A percentile compares a stretch with the other conserved stretches of the same genome.
These are phyloP conservation scores for Phialophora expanda DNA, from an alignment of 2,329 filamentous ascomycete species.

Conservation along the genomic window DNA sequence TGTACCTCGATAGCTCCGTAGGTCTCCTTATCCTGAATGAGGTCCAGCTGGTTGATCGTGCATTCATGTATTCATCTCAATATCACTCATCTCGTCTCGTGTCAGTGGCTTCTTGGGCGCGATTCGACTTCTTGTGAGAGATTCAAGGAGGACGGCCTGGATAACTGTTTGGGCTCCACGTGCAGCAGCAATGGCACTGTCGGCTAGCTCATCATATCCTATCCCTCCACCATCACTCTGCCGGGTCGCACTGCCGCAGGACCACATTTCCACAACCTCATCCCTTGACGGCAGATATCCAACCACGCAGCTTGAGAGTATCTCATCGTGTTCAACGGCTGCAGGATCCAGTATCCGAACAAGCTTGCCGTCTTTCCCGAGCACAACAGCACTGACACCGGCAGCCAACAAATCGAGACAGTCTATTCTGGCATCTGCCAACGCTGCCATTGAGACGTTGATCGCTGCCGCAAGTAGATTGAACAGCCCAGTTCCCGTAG, in stretches of 20 bases:
- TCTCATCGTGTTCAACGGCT: slow-evolving; percentile 75
- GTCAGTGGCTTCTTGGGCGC: slow-evolving; percentile 13
- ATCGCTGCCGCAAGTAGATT: slow-evolving; percentile 90
- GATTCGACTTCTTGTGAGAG: slow-evolving; percentile 41
- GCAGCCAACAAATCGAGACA: slow-evolving; percentile 89
- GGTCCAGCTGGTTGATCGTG: slow-evolving; percentile 2
- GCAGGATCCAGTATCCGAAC: slow-evolving; percentile 74
- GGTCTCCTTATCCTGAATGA: neutral
- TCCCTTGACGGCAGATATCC: slow-evolving; percentile 85
- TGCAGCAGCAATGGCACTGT: slow-evolving; percentile 68
- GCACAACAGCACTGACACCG: slow-evolving; percentile 81
- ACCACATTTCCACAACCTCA: slow-evolving; percentile 93
- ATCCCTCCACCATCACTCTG: slow-evolving; percentile 36
- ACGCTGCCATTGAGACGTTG: slow-evolving; percentile 88
- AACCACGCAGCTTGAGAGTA: slow-evolving; percentile 84
- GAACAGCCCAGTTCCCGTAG: slow-evolving; percentile 84
- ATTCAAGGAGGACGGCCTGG: slow-evolving; percentile 65
- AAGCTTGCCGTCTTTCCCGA: slow-evolving; percentile 46
- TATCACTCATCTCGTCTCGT: slow-evolving; percentile 32
- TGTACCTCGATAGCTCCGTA: neutral
- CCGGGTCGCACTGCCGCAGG: slow-evolving; percentile 67
- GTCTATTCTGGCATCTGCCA: slow-evolving; percentile 94
- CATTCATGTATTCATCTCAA: slow-evolving; percentile 43
- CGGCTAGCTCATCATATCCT: slow-evolving; percentile 56
- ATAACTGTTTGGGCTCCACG: slow-evolving; percentile 64